These are phyloP conservation scores for Lyophyllum semitale DNA, from an alignment of 768 basidiomycete genomes.

Conservation along the genomic window DNA sequence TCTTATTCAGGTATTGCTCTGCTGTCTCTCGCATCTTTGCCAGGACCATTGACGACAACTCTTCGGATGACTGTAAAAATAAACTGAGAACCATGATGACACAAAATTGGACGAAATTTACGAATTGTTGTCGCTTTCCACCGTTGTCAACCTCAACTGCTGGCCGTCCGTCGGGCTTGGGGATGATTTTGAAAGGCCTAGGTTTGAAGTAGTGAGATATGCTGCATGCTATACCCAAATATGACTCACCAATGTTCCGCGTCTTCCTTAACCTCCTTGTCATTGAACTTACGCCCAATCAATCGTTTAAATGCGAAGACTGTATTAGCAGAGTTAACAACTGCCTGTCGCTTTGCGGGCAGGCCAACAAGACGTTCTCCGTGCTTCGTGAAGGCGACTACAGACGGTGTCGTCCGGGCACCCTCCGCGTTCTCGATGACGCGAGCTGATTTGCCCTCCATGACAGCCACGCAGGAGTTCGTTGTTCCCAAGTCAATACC, in stretches of 20 bases:
- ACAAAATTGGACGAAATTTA: conserved; percentile 40
- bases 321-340: conserved; percentile 93
- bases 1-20: conserved; percentile 89
- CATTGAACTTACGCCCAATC: conserved; percentile 91
- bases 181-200: conserved; percentile 82
- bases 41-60: conserved; percentile 85
- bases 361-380: conserved; percentile 95
- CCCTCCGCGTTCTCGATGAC: conserved; percentile 99
- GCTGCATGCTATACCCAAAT: neutral
- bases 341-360: conserved; percentile 95
- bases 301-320: conserved; percentile 93
- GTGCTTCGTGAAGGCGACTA: conserved; percentile 98
- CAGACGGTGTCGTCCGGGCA: conserved; percentile 96
- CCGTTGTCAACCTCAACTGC: conserved; percentile 84
- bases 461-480: conserved; percentile 89
- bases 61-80: conserved; percentile 69
- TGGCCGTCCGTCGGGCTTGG: conserved; percentile 73
- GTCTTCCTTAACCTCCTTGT: conserved; percentile 93
- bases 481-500: conserved; percentile 97
- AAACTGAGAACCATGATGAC: conserved; percentile 4
- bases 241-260: conserved; percentile 72
- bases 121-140: conserved; percentile 79
- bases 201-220: neutral
- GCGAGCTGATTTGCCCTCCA: conserved; percentile 93
- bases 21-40: conserved; percentile 96